Conservation (phyloP, 768 basidiomycete species). For the Tylopilus subfusipes region DNA sequence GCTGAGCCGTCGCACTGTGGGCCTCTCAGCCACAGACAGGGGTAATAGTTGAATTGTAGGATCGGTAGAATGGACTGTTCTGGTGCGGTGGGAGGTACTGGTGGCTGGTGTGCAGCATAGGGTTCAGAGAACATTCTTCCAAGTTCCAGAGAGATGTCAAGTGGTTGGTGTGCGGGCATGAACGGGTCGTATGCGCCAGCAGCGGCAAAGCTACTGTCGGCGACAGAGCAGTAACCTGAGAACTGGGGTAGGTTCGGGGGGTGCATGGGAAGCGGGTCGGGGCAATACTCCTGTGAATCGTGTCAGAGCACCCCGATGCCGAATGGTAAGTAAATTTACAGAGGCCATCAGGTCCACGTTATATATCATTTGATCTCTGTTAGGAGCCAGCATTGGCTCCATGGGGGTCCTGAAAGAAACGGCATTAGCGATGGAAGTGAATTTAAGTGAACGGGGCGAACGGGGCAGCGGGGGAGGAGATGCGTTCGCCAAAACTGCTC, state of each 20-base stretch:
- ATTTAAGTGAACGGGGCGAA: slow-evolving; percentile 5
- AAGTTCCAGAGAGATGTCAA: background rate
- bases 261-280: background rate
- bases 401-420: slow-evolving; percentile 6
- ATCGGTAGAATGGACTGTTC: background rate
- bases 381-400: background rate
- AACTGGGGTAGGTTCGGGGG: background rate
- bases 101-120: slow-evolving; percentile 9
- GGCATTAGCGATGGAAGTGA: background rate
- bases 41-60: slow-evolving; percentile 7
- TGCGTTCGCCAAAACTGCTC: background rate
- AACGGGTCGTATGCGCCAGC: background rate
- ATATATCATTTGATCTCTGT: background rate
- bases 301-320: background rate
- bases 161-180: background rate
- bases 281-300: slow-evolving; percentile 11
- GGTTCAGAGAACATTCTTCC: background rate
- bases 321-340: slow-evolving; percentile 8
- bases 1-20: slow-evolving; percentile 21
- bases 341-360: background rate
- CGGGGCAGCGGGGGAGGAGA: background rate
- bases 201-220: background rate
- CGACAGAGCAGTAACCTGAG: background rate
- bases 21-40: slow-evolving; percentile 24
- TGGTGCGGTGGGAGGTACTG: slow-evolving; percentile 12